phyloP scores from a whole-genome alignment of 2,329 filamentous ascomycete genomes.

The Fusarium azukiicola region DNA sequence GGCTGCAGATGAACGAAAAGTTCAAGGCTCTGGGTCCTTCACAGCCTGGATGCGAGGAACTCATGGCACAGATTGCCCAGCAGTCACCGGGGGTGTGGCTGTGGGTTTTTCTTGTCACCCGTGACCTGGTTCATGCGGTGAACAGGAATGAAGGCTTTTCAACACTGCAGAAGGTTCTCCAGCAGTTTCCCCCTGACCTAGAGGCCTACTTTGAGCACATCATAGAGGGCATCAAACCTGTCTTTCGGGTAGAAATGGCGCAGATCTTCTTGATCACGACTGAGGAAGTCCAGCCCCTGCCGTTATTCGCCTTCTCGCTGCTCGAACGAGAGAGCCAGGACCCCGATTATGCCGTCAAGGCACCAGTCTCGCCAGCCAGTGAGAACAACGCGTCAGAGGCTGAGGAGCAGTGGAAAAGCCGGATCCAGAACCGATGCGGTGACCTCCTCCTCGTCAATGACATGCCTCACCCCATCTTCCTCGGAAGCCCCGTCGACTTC shows the following conservation, averaged over 20 bases:
- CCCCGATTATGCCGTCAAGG: neutral
- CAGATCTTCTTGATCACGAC: slow-evolving; percentile 23
- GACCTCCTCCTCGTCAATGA: slow-evolving; percentile 26
- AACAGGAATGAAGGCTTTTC: neutral
- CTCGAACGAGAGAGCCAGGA: neutral
- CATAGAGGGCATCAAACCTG: neutral
- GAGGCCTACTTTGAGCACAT: slow-evolving; percentile 19
- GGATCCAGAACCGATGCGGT: slow-evolving; percentile 23
- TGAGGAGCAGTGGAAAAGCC: slow-evolving; percentile 12
- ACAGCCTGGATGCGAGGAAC: neutral
- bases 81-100: slow-evolving; percentile 33
- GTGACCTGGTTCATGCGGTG: neutral
- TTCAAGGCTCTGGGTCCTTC: neutral
- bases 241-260: slow-evolving; percentile 7
- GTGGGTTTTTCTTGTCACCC: slow-evolving; percentile 23
- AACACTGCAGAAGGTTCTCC: slow-evolving; percentile 3
- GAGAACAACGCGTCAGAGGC: neutral
- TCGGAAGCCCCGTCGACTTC: slow-evolving; percentile 25
- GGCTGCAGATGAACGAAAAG: neutral
- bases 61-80: slow-evolving; percentile 2
- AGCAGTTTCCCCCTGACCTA: neutral
- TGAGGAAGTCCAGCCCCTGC: slow-evolving; percentile 24
- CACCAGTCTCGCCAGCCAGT: neutral
- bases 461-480: slow-evolving; percentile 17
- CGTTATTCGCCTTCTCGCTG: slow-evolving; percentile 20